Conservation (phyloP, 1,284 basidiomycete species). For the Puccinia triticina region DNA sequence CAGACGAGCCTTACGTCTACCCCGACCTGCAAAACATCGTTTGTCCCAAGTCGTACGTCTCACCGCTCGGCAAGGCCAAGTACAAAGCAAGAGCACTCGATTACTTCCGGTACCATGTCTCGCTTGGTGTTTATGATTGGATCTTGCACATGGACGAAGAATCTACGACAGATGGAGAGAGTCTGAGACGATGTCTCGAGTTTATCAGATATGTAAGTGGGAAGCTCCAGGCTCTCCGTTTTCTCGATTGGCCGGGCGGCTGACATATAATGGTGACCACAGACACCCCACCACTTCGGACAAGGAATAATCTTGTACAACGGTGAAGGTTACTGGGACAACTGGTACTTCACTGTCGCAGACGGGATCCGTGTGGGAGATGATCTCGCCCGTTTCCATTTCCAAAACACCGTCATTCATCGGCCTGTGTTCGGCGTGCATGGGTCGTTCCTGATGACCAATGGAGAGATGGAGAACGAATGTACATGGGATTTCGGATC, state of each 20-base stretch:
- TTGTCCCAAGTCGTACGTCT: constrained; percentile 62
- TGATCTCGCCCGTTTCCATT: constrained; percentile 62
- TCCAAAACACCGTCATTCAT: constrained; percentile 62
- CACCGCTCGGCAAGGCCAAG: constrained; percentile 61
- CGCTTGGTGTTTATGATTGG: constrained; percentile 62
- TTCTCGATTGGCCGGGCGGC: background rate
- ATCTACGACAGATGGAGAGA: constrained; percentile 62
- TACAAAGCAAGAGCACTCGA: constrained; percentile 63
- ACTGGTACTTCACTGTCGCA: constrained; percentile 63
- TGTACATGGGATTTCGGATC: constrained; percentile 61
- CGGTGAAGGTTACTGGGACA: constrained; percentile 62
- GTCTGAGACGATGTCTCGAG: constrained; percentile 61
- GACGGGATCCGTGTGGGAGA: constrained; percentile 63
- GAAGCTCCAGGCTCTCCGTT: background rate
- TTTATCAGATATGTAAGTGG: constrained; percentile 59
- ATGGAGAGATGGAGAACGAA: constrained; percentile 62
- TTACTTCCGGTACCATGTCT: constrained; percentile 62
- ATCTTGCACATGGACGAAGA: constrained; percentile 62
- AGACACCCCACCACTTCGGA: constrained; percentile 62
- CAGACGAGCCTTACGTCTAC: constrained; percentile 62
- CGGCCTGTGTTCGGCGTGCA: constrained; percentile 62
- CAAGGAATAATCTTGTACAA: constrained; percentile 63
- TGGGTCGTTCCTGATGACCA: constrained; percentile 62
- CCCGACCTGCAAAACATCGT: constrained; percentile 62
- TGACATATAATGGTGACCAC: background rate